Base-by-base conservation (phyloP, 2,329 filamentous ascomycete genomes). In the Trichoderma pleuroti region DNA sequence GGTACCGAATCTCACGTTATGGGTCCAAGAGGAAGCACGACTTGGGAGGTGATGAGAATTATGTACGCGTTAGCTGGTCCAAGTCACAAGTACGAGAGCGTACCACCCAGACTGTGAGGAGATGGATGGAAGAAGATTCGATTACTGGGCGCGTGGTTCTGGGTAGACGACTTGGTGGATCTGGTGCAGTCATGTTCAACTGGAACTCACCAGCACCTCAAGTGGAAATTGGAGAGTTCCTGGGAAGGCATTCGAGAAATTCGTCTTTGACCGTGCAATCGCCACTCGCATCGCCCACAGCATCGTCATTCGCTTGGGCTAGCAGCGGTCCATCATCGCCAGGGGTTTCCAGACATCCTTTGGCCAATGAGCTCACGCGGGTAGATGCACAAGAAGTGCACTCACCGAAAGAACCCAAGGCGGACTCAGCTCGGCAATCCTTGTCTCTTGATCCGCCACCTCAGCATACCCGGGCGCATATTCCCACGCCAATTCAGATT, bases 121-220 rank as follows among this genome's bases (percentile, higher is more conserved):
- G 87, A 30, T 92, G 90, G 90, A 89, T 91, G 84, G 87, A 90
- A 74, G 86, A 91, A 74, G 88, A 89, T 74, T 86, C 87, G 0
- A 86, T 88, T 32, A 82, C 85, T 2, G 86, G 87, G 1, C 84
- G 84, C n/a, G 76, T 79, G 8, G 77, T 80, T 28, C 75, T 81
- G 4, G 81, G 82, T 0, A 79, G 81, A 60, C 79, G 82, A 18
- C 75, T 76, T 0, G 80, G 79, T 1, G 77, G 77, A 21, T 81
- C 83, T 21, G 85, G 84, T 49, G 82, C 82, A 7, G 84, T 82
- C 70, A 83, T 87, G 73, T 91, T 91, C 77, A 87, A 88, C 34
- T 91, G 89, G 89, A 86, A 90, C 73, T 85, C 84, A 16, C 82
- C 83, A 21, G 83, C 84, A 0, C 82, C 85, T 34, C 82, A 84